Evolutionary conservation across 768 basidiomycete genomes (phyloP), one percentile per base, ranked within the genome.

Genomic region (Mycena maculata): DNA sequence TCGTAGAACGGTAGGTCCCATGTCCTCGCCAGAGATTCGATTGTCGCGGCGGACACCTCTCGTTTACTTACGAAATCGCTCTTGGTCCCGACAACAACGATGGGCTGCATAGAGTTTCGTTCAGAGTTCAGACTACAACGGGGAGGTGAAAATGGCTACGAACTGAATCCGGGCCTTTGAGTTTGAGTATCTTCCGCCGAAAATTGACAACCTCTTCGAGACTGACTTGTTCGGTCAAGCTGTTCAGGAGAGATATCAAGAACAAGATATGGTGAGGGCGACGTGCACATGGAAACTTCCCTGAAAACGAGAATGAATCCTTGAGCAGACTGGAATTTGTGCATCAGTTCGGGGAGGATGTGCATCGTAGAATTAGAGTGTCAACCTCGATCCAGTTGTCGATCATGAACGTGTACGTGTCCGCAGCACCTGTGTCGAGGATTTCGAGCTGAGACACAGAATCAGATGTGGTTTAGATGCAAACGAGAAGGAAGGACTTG

Each of bases 1-100:
- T 94, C 93, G 75, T 91, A 94, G 73, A 93, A 91, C 13, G 85
- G 91, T 12, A 92, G 79, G 15, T 82, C 80, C 92, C 92, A 93
- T 1, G 82, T 83, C 33, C 76, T 81, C 20, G 90, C 86, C 13
- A 93, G 84, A 11, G 86, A 78, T 73, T 90, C 86, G 28, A 93
- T 90, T 0, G 86, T 87, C 47, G 75, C 79, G 48, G 85, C 82
- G 22, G 87, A 86, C 5, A 95, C 91, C 73, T 95, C 92, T 31
- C 94, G 86, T 76, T 95, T 93, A 60, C 85, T 87, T 27, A 84
- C 85, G 44, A 95, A 85, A 76, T 95, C 94, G 47, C 91, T 82
- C 76, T 94, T 94, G 30, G 92, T 94, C 47, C 93, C 94, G 15
- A 94, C 94, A 22, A 94, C 85, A 10, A 95, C 91, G 68, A 96